These are phyloP conservation scores for Raphanus hybrid DNA, from an alignment of 441 rosid genomes.

Conservation along the genomic window DNA sequence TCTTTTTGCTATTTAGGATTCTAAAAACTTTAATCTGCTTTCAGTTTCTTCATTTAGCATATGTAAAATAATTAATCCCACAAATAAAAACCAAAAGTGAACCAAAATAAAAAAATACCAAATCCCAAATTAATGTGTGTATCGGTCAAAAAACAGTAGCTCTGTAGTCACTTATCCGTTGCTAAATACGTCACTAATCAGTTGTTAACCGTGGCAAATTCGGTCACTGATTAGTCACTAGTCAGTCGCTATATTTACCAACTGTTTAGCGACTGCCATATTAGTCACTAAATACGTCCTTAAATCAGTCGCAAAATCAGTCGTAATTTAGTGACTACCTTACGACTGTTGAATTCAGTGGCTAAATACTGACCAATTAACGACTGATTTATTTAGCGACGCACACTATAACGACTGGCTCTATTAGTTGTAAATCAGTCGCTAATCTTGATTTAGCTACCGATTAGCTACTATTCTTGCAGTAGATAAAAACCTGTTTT, in stretches of 20 bases:
- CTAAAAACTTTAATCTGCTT: neutral
- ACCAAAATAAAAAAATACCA: neutral
- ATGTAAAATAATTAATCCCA: neutral
- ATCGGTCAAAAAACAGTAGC: neutral
- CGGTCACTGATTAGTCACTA: neutral
- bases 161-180: neutral
- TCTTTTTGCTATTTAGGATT: neutral
- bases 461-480: slow-evolving; percentile 33
- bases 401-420: neutral
- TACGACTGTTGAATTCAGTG: neutral
- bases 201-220: neutral
- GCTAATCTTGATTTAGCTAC: neutral
- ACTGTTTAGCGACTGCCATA: neutral
- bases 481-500: slow-evolving; percentile 24
- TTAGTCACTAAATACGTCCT: neutral
- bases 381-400: neutral
- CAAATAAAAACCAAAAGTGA: neutral
- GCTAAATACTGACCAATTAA: neutral
- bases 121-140: neutral
- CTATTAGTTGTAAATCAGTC: neutral
- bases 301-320: neutral
- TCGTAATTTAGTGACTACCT: neutral
- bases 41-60: neutral
- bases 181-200: neutral
- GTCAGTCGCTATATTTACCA: neutral